Percentiles rank a stretch among this genome's conserved stretches.
phyloP scores from a whole-genome alignment of 345 rosid genomes.

The Bretschneidera sinensis region DNA sequence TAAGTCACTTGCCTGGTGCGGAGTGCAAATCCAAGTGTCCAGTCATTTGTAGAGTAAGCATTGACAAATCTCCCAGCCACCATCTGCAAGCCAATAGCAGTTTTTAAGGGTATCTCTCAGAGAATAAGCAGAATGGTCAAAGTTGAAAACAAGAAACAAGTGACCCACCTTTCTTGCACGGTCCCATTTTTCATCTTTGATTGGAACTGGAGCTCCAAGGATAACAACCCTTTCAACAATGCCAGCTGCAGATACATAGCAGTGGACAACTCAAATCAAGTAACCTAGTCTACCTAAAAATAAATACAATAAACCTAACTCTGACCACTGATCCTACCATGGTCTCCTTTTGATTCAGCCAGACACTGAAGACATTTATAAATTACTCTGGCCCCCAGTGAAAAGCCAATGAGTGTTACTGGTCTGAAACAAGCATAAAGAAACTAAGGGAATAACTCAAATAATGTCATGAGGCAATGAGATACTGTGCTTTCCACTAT shows the following conservation, averaged over 20 bases:
- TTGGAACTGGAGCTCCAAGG: constrained; percentile 85
- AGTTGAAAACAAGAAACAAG: too few species aligned
- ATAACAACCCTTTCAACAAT: constrained; percentile 89
- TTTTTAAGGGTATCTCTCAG: too few species aligned
- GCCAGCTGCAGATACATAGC: constrained; percentile 59
- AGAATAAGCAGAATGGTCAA: too few species aligned
- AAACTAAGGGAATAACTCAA: constrained; percentile 1
- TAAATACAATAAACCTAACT: neutral
- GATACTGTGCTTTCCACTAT: too few species aligned
- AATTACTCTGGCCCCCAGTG: constrained; percentile 89
- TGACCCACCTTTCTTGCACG: constrained; percentile 90
- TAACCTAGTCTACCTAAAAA: neutral
- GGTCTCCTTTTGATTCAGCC: constrained; percentile 78
- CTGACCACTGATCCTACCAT: too few species aligned
- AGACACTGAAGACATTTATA: constrained; percentile 82
- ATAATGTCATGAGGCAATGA: too few species aligned
- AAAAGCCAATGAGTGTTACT: constrained; percentile 81
- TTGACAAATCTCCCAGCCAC: constrained; percentile 95
- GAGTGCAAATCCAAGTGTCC: constrained; percentile 94
- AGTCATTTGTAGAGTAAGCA: constrained; percentile 81
- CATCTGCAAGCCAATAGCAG: too few species aligned
- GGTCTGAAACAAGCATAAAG: constrained; percentile 49
- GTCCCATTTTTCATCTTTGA: constrained; percentile 77
- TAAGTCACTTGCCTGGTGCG: constrained; percentile 97
- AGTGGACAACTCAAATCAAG: too few species aligned